Evolutionary conservation across 106 monocot genomes (phyloP), one percentile per base, ranked within the genome.

Genomic region (Acorus gramineus): DNA sequence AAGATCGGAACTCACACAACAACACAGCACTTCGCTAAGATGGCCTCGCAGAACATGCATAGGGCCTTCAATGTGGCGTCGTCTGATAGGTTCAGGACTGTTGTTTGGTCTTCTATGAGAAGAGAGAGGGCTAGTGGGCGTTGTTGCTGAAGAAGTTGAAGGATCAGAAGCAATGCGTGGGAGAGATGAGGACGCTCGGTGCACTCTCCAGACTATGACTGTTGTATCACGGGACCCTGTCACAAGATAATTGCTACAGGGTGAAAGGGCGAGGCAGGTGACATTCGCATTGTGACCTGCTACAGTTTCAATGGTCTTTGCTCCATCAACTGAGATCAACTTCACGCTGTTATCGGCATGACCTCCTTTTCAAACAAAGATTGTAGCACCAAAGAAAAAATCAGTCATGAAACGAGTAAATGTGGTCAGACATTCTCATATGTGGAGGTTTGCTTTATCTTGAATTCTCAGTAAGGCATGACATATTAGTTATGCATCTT

Each of bases 301-400:
- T 63, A 92, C 98, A 12, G 80, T 85, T 88, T 98, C 98, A 51
- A 98, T 72, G 49, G 98, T 92, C 60, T 85, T 95, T 60, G 85
- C 98, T 55, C 85, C 81, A 77, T 88, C 81, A 12, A 73, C 52
- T 59, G 92, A 88, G 9, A 98, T 71, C 57, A 98, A 73, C 75
- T 92, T 98, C 43, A 98, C 59, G 45, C 83, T 85, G 75, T 89
- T 92, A 72, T 98, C 98, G 46, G 83, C 83, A 81, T 98, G 98
- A 8, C 98, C 98, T 63, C 98, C 87, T 88, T 28, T 28, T 28
- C 28, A 28, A 28, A 28, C 28, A 28, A 28, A 66, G 11, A 66
- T 57, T 48, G 46, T 47, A 43, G 44, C n/a, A 13, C 8, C 42
- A 66, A 8, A 67, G 46, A 8, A 61, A 5, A 5, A 50, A 62